Base-by-base conservation (phyloP, 495 filamentous ascomycete genomes). In the Tuber melanosporum region DNA sequence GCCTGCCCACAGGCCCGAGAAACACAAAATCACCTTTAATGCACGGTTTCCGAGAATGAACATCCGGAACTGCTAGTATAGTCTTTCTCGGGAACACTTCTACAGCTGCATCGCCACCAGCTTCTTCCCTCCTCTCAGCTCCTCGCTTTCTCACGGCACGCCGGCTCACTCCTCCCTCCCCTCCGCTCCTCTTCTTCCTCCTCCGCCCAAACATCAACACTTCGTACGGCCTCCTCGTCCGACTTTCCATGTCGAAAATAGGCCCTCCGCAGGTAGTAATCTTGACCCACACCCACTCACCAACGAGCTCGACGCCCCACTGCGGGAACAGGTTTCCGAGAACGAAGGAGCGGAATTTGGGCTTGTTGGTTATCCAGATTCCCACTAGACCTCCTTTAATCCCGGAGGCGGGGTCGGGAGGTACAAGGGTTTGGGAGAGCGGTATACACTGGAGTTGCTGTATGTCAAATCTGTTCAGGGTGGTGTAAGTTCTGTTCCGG, bases 231-330 rank as follows among this genome's bases (percentile, higher is more conserved):
- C 92, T 94, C 81, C 93, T 86, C 92, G 91, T 94, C 6, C 88
- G 79, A 5, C 90, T 88, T 71, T 92, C 88, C 6, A 96, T n/a
- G n/a, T 86, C 83, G 41, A 88, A 88, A 22, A 97, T 86, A 0
- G 93, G 91, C 78, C 93, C 88, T 0, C 95, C 95, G 0, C 84
- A 71, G 0, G 81, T 82, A 0, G 95, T 97, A 15, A 90, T 88
- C 84, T 99, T 99, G 49, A 97, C 79, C 95, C 95, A 99, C 0
- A 91, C 85, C 95, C 95, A 98, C 86, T 97, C 94, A 71, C 94
- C 94, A 47, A 47, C 45, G 45, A 47, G 19, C 45, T 15, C 45
- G 45, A 19, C 45, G 45, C 45, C 45, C 45, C 45, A 47, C 45
- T 19, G 45, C 14, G 15, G 45, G 15, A 47, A 47, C 2, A 19